Conservation (phyloP, 2,329 filamentous ascomycete genomes). For the Pseudogymnoascus verrucosus region DNA sequence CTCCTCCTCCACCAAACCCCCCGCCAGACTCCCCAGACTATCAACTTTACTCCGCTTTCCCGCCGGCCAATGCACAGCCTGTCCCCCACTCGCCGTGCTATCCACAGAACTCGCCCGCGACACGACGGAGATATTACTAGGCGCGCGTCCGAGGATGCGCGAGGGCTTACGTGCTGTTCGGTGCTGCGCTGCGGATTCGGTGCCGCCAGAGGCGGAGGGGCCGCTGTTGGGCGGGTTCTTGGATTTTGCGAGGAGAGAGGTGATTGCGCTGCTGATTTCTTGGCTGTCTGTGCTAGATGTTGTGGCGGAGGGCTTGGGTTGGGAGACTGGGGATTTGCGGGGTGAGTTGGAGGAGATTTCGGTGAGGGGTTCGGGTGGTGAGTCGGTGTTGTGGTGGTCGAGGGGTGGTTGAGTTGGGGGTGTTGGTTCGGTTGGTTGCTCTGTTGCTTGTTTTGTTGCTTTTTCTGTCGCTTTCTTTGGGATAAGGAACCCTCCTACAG, state of each 20-base stretch:
- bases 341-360: slow-evolving; percentile 20
- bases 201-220: background rate
- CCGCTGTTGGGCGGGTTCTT: slow-evolving; percentile 16
- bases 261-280: slow-evolving; percentile 17
- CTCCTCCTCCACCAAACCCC: background rate
- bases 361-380: slow-evolving; percentile 9
- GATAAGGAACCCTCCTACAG: background rate
- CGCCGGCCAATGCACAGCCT: slow-evolving; percentile 22
- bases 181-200: slow-evolving; percentile 10
- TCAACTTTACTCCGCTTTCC: slow-evolving; percentile 17
- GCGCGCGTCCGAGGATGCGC: slow-evolving; percentile 46
- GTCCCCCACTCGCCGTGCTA: slow-evolving; percentile 26
- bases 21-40: slow-evolving; percentile 17
- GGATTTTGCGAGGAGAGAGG: slow-evolving; percentile 25
- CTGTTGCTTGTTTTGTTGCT: background rate
- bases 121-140: slow-evolving; percentile 47
- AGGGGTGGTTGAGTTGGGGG: background rate
- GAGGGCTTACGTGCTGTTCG: background rate
- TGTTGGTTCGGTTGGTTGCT: background rate
- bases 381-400: background rate
- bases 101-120: slow-evolving; percentile 32
- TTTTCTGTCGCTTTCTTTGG: background rate
- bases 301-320: slow-evolving; percentile 2
- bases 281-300: slow-evolving; percentile 2
- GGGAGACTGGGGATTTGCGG: slow-evolving; percentile 10